These are phyloP conservation scores for Penicillium samsonianum DNA, from an alignment of 495 filamentous ascomycete species.

Conservation along the genomic window DNA sequence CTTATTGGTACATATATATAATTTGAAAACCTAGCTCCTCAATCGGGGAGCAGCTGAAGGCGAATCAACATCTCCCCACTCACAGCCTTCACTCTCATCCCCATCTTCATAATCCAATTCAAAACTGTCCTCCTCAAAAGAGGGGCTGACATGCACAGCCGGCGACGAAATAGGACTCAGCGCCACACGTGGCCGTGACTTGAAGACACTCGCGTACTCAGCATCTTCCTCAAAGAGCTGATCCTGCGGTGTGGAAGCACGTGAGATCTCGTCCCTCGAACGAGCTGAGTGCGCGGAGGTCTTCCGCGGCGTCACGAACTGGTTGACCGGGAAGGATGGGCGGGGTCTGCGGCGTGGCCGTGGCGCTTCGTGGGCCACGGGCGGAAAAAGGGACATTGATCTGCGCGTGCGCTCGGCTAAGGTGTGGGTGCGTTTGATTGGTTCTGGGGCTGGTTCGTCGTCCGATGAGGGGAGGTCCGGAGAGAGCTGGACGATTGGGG, in stretches of 20 bases:
- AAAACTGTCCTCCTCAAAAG: conserved; percentile 32
- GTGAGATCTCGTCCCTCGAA: conserved; percentile 19
- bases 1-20: not conserved
- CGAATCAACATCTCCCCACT: conserved; percentile 25
- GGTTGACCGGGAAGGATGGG: conserved; percentile 61
- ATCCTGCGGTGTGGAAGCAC: conserved; percentile 55
- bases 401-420: conserved; percentile 77
- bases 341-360: conserved; percentile 40
- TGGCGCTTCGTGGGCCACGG: conserved; percentile 27
- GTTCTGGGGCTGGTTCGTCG: conserved; percentile 25
- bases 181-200: conserved; percentile 76
- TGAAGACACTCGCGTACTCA: conserved; percentile 84
- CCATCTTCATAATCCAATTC: conserved; percentile 27
- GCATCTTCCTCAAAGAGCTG: conserved; percentile 65
- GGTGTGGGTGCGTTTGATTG: conserved; percentile 32
- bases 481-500: conserved; percentile 25
- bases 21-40: not conserved
- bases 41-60: conserved; percentile 19
- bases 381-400: conserved; percentile 67
- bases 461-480: conserved; percentile 14
- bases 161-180: conserved; percentile 71
- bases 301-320: conserved; percentile 59
- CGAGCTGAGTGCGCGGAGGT: conserved; percentile 15
- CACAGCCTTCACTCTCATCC: conserved; percentile 9
- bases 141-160: conserved; percentile 43